Conservation (phyloP, 768 basidiomycete species). For the Mycena haematopus region DNA sequence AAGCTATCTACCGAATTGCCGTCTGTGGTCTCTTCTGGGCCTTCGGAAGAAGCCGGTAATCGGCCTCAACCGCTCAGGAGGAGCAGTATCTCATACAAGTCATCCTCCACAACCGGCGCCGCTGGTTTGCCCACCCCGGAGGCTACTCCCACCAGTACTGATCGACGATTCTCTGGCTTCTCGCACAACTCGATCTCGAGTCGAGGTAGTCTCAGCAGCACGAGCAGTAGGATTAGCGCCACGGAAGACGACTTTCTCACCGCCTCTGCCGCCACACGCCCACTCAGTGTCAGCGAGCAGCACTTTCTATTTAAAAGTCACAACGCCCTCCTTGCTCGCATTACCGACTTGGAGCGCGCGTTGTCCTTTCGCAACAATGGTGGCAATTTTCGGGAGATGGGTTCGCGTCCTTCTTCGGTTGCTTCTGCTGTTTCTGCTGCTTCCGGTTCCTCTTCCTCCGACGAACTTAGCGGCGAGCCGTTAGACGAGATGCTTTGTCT, state of each 20-base stretch:
- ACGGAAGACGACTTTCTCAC: slow-evolving; percentile 50
- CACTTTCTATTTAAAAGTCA: slow-evolving; percentile 89
- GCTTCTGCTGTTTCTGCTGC: slow-evolving; percentile 48
- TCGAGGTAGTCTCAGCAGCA: slow-evolving; percentile 34
- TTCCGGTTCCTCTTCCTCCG: slow-evolving; percentile 38
- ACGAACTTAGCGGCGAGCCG: slow-evolving; percentile 53
- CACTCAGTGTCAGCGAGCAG: slow-evolving; percentile 77
- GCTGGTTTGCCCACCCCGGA: slow-evolving; percentile 74
- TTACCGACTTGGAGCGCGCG: slow-evolving; percentile 80
- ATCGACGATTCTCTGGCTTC: slow-evolving; percentile 59
- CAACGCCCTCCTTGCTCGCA: slow-evolving; percentile 80
- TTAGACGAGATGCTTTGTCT: slow-evolving; percentile 81
- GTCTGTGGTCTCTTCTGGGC: slow-evolving; percentile 25
- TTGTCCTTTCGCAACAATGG: slow-evolving; percentile 52
- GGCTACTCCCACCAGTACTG: slow-evolving; percentile 67
- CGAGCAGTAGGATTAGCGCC: slow-evolving; percentile 35
- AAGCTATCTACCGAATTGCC: slow-evolving; percentile 35
- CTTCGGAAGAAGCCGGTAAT: slow-evolving; percentile 37
- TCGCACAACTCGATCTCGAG: slow-evolving; percentile 50
- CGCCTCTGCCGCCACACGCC: slow-evolving; percentile 38
- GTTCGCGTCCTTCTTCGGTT: slow-evolving; percentile 59
- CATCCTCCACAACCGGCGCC: slow-evolving; percentile 49
- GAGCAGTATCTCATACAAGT: slow-evolving; percentile 81
- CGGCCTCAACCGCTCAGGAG: slow-evolving; percentile 50
- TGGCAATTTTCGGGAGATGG: slow-evolving; percentile 37